Conservation (phyloP, 2,329 filamentous ascomycete species). For the Exophiala sp. region DNA sequence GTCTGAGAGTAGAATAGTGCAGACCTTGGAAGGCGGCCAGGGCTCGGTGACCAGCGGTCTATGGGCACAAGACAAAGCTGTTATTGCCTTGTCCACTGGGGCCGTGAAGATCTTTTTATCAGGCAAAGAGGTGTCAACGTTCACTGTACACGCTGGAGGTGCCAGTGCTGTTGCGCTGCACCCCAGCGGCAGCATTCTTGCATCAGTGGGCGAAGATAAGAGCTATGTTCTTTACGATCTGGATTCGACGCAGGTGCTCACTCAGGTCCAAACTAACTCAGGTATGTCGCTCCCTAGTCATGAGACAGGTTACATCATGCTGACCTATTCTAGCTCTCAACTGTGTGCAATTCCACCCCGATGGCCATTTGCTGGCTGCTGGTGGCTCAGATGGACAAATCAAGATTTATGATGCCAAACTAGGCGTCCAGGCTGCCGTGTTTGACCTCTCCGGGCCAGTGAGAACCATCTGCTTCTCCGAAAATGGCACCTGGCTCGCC, state of each 20-base stretch:
- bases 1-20: conserved; percentile 66
- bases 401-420: conserved; percentile 82
- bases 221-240: conserved; percentile 88
- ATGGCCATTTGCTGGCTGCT: conserved; percentile 86
- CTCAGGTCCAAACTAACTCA: conserved; percentile 72
- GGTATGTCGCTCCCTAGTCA: conserved; percentile 51
- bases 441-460: conserved; percentile 63
- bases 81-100: conserved; percentile 70
- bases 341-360: conserved; percentile 82
- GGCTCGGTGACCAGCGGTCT: conserved; percentile 61
- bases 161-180: conserved; percentile 73
- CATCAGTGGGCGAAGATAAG: conserved; percentile 85
- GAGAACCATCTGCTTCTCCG: conserved; percentile 75
- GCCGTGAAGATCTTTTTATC: conserved; percentile 69
- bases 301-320: conserved; percentile 7
- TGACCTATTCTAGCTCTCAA: conserved; percentile 55
- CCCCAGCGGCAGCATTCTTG: conserved; percentile 73
- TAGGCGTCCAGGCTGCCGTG: conserved; percentile 66
- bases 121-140: conserved; percentile 61
- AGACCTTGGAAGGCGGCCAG: conserved; percentile 44
- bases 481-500: conserved; percentile 95
- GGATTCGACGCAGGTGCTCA: conserved; percentile 58
- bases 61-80: conserved; percentile 57
- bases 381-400: conserved; percentile 75
- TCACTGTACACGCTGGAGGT: conserved; percentile 76